Conservation (phyloP, 441 rosid genomes). For the Populus hybrid region DNA sequence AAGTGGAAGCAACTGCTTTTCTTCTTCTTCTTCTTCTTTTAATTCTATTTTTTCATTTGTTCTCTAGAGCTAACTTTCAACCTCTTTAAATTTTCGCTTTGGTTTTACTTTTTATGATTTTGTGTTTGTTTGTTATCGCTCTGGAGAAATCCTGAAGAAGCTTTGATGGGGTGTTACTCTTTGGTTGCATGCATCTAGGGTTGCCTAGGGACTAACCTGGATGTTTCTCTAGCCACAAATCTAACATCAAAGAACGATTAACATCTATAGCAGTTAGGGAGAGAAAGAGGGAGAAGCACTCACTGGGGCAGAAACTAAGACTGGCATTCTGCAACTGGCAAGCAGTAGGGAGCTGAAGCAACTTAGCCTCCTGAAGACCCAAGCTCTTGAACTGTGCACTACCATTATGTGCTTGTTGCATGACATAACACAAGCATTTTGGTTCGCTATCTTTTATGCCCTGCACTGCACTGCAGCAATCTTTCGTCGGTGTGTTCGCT, state of each 20-base stretch:
- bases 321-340: slow-evolving; percentile 69
- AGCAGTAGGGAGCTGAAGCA: slow-evolving; percentile 76
- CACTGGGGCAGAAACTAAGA: slow-evolving; percentile 67
- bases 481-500: slow-evolving; percentile 43
- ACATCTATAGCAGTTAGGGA: not conserved
- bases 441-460: slow-evolving; percentile 56
- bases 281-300: slow-evolving; percentile 12
- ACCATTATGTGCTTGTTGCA: slow-evolving; percentile 59
- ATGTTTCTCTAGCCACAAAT: not conserved
- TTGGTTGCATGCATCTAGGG: not conserved
- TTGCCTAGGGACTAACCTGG: not conserved
- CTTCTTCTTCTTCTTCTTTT: too few relatives aligned
- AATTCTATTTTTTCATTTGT: not conserved
- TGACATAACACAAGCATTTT: slow-evolving; percentile 70
- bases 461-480: slow-evolving; percentile 58
- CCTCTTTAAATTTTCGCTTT: not conserved
- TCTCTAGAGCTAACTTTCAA: not conserved
- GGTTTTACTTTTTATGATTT: not conserved
- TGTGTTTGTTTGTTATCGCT: not conserved
- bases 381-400: slow-evolving; percentile 43
- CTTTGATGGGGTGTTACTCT: not conserved
- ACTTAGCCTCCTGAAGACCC: slow-evolving; percentile 58
- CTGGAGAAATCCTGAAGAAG: not conserved
- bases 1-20: not conserved
- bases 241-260: not conserved